These are phyloP conservation scores for Sphaerostilbella broomeana DNA, from an alignment of 2,329 filamentous ascomycete species.

Conservation along the genomic window DNA sequence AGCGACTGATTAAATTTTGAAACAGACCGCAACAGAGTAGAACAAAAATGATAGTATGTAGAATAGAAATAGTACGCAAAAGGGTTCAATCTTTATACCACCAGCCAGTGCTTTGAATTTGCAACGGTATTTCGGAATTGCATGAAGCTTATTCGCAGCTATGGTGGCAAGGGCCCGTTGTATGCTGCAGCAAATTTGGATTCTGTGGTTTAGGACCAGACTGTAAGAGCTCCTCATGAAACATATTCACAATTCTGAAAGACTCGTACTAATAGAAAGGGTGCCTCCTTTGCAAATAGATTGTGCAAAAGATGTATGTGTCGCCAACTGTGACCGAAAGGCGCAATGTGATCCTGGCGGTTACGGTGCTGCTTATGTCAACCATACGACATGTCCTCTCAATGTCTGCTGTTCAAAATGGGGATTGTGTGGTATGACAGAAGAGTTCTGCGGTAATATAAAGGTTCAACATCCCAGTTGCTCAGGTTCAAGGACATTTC, in stretches of 20 bases:
- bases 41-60: too few species aligned
- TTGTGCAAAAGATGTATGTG: conserved; percentile 14
- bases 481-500: conserved; percentile 2
- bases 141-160: too few species aligned
- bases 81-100: too few species aligned
- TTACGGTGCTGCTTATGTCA: conserved; percentile 21
- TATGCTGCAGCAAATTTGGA: conserved; percentile 15
- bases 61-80: too few species aligned
- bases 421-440: conserved; percentile 28
- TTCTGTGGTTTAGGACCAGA: conserved; percentile 10
- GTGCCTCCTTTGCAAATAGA: not conserved
- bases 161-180: too few species aligned
- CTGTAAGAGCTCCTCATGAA: conserved; percentile 11
- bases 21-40: too few species aligned
- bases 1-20: too few species aligned
- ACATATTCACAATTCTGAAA: not conserved
- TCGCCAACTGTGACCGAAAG: conserved; percentile 20
- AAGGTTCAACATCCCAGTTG: conserved; percentile 10
- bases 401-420: conserved; percentile 32
- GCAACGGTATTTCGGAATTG: too few species aligned
- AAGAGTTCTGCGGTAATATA: conserved; percentile 20
- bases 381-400: conserved; percentile 26
- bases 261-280: not conserved
- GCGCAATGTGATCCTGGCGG: conserved; percentile 28
- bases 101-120: too few species aligned